Conservation (phyloP, 768 basidiomycete species). For the Rhodotorula sphaerocarpa region DNA sequence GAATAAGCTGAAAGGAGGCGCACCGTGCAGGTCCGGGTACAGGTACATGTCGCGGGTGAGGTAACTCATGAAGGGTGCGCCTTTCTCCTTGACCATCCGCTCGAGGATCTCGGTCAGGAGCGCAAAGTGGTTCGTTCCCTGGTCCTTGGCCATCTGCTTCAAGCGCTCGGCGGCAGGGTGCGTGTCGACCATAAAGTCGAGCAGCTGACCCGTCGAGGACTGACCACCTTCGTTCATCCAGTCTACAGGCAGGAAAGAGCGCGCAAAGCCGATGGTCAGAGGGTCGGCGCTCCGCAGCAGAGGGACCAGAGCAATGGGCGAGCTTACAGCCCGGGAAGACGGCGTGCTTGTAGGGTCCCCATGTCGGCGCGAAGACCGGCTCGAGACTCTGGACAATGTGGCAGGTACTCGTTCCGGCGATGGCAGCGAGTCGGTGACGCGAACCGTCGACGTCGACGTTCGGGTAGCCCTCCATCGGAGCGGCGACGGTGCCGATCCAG, state of each 20-base stretch:
- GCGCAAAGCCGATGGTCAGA: neutral
- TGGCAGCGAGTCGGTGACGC: slow-evolving; percentile 71
- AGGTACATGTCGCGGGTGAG: slow-evolving; percentile 78
- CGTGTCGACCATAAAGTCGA: slow-evolving; percentile 88
- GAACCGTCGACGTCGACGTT: slow-evolving; percentile 65
- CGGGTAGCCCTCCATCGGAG: slow-evolving; percentile 51
- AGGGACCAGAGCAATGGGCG: neutral
- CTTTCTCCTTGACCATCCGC: slow-evolving; percentile 36
- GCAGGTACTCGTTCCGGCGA: slow-evolving; percentile 94
- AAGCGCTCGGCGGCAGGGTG: slow-evolving; percentile 76
- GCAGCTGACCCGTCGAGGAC: slow-evolving; percentile 95
- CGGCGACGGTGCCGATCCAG: slow-evolving; percentile 92
- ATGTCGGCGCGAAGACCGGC: slow-evolving; percentile 78
- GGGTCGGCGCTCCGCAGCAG: neutral
- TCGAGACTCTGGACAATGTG: slow-evolving; percentile 84
- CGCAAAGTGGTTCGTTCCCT: slow-evolving; percentile 45
- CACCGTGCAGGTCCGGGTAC: slow-evolving; percentile 92
- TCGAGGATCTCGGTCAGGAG: slow-evolving; percentile 67
- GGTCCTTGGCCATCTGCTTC: slow-evolving; percentile 55
- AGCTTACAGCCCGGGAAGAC: slow-evolving; percentile 68
- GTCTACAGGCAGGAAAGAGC: slow-evolving; percentile 37
- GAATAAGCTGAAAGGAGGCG: slow-evolving; percentile 5
- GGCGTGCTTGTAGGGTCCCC: slow-evolving; percentile 61
- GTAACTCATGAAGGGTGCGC: slow-evolving; percentile 56
- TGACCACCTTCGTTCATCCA: slow-evolving; percentile 99